Evolutionary conservation across 73 alveolate species (phyloP).

Genomic region (Breviolum minutum): DNA sequence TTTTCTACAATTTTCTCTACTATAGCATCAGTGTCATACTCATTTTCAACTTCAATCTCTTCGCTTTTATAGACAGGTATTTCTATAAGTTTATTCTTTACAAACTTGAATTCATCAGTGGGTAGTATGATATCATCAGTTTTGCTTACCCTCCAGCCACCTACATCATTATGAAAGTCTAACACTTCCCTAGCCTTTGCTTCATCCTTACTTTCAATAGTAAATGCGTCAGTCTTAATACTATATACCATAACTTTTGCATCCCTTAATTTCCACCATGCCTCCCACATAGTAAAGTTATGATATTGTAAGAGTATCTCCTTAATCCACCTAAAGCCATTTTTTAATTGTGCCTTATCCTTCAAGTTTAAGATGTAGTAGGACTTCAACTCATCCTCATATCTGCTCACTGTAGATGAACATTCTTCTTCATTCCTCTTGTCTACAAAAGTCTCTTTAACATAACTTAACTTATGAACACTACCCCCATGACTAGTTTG

Average conservation of each 20-base stretch:
- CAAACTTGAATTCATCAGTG: neutral
- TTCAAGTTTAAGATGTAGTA: neutral
- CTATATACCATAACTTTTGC: too few relatives aligned
- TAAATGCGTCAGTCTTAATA: neutral
- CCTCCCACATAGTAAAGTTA: too few relatives aligned
- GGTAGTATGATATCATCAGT: neutral
- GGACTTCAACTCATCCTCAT: neutral
- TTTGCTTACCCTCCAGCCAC: constrained; percentile 31
- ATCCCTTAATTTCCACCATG: too few relatives aligned
- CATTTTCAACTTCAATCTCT: neutral
- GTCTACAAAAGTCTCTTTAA: neutral
- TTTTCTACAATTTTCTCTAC: neutral
- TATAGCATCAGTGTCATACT: constrained; percentile 5
- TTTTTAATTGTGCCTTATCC: too few relatives aligned
- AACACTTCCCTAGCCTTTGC: neutral
- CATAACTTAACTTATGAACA: neutral
- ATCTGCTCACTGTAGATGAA: too few relatives aligned
- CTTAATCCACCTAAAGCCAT: too few relatives aligned
- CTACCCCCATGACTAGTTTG: constrained; percentile 1
- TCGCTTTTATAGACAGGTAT: neutral
- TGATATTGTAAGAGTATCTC: too few relatives aligned
- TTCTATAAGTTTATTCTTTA: neutral
- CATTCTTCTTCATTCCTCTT: too few relatives aligned
- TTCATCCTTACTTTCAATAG: neutral
- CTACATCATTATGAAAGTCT: neutral